Conservation (phyloP, 768 basidiomycete genomes). For the Phylloporus sp. region DNA sequence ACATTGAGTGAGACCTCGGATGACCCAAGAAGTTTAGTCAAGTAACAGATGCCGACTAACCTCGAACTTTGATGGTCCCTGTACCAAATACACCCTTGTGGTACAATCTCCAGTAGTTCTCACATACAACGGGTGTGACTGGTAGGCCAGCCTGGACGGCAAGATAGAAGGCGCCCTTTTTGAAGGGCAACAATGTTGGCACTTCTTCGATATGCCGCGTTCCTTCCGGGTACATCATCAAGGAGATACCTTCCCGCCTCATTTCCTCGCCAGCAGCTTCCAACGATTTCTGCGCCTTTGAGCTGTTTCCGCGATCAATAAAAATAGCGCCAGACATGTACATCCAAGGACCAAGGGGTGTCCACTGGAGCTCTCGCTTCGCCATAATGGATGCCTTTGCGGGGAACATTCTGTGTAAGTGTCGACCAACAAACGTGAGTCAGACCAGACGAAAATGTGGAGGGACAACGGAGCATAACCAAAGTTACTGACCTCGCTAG, state of each 20-base stretch:
- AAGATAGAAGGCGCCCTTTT: conserved; percentile 97
- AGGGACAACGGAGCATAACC: conserved; percentile 12
- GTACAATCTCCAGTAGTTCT: conserved; percentile 92
- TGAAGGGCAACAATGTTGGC: conserved; percentile 77
- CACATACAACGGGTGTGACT: conserved; percentile 84
- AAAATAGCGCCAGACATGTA: conserved; percentile 85
- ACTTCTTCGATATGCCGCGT: conserved; percentile 70
- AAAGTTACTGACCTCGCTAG: conserved; percentile 60
- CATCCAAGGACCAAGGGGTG: conserved; percentile 92
- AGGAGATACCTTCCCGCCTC: conserved; percentile 61
- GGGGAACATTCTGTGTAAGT: conserved; percentile 66
- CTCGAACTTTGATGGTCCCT: conserved; percentile 77
- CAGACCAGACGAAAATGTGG: conserved; percentile 5
- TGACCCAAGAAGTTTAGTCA: neutral
- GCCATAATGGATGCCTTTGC: conserved; percentile 82
- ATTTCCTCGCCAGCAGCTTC: conserved; percentile 73
- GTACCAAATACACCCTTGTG: conserved; percentile 68
- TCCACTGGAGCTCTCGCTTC: conserved; percentile 82
- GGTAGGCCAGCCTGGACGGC: conserved; percentile 89
- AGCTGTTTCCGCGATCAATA: conserved; percentile 78
- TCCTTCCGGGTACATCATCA: conserved; percentile 97
- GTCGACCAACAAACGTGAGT: conserved; percentile 2
- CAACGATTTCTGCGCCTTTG: conserved; percentile 69
- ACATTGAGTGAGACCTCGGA: neutral
- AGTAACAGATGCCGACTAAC: conserved; percentile 30